Percentiles rank a stretch among this genome's conserved stretches.
Conservation (phyloP, 768 basidiomycete species). For the Leccinum broughii region DNA sequence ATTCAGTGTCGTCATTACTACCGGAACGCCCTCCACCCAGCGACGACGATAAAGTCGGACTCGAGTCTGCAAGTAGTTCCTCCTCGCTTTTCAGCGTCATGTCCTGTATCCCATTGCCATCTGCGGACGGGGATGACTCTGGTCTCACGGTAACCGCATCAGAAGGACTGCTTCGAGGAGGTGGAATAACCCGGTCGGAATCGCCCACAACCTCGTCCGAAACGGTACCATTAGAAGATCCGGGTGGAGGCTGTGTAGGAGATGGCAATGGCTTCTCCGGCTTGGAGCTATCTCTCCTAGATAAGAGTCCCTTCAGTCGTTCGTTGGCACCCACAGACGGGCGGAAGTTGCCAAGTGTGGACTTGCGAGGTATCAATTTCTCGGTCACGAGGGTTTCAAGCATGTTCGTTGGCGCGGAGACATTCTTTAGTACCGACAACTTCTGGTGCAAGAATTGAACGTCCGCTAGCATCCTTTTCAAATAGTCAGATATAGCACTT, state of each 20-base stretch:
- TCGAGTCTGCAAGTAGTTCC: slow-evolving; percentile 4
- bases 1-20: slow-evolving; percentile 11
- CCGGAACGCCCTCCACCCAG: slow-evolving; percentile 8
- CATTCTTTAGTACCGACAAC: slow-evolving; percentile 72
- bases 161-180: slow-evolving; percentile 19
- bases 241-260: slow-evolving; percentile 24
- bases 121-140: slow-evolving; percentile 6
- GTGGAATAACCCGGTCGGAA: slow-evolving; percentile 23
- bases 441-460: slow-evolving; percentile 76
- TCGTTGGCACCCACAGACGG: slow-evolving; percentile 32
- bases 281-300: slow-evolving; percentile 27
- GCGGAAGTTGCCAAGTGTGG: slow-evolving; percentile 27
- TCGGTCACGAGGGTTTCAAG: slow-evolving; percentile 85
- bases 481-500: slow-evolving; percentile 18
- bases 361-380: slow-evolving; percentile 55
- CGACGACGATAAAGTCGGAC: slow-evolving; percentile 14
- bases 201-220: slow-evolving; percentile 15
- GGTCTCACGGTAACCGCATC: slow-evolving; percentile 6
- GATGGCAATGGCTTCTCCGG: slow-evolving; percentile 32
- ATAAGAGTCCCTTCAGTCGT: slow-evolving; percentile 40
- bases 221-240: slow-evolving; percentile 14
- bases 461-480: slow-evolving; percentile 72
- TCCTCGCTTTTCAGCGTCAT: slow-evolving; percentile 6
- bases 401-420: slow-evolving; percentile 70
- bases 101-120: slow-evolving; percentile 5